Percentiles rank a stretch among this genome's conserved stretches.
Evolutionary conservation across 306 rosid species (phyloP).

Genomic region (Lathyrus tuberosus): DNA sequence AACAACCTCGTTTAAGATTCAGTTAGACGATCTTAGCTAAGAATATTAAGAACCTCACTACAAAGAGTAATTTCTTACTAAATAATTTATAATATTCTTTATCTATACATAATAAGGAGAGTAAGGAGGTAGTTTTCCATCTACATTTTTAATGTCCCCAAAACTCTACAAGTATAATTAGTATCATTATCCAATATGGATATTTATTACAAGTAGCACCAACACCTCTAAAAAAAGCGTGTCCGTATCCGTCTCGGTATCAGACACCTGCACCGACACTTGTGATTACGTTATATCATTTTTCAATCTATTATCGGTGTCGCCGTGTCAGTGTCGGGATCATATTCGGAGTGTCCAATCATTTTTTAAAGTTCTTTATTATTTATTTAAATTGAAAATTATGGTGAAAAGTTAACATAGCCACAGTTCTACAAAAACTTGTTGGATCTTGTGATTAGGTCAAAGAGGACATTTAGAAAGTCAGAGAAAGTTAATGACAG

Average conservation of each 20-base stretch:
- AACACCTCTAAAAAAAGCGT: too few relatives aligned
- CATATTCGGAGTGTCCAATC: too few relatives aligned
- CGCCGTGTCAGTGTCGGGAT: too few relatives aligned
- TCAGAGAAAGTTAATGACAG: constrained; percentile 21
- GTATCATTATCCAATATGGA: too few relatives aligned
- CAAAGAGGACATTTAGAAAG: not conserved
- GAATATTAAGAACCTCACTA: constrained; percentile 12
- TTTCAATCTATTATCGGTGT: too few relatives aligned
- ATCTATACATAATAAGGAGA: constrained; percentile 9
- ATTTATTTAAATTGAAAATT: constrained; percentile 10
- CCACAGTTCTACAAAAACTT: not conserved
- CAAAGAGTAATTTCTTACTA: constrained; percentile 15
- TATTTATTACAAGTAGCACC: too few relatives aligned
- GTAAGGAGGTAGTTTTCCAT: constrained; percentile 8
- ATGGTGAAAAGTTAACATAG: not conserved
- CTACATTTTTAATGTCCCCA: not conserved
- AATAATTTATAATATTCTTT: constrained; percentile 9
- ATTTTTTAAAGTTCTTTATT: not conserved
- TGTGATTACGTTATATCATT: too few relatives aligned
- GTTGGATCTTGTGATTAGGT: constrained; percentile 11
- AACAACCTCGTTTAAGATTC: constrained; percentile 26
- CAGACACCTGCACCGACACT: too few relatives aligned
- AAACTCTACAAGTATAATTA: constrained; percentile 10
- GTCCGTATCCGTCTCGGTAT: too few relatives aligned
- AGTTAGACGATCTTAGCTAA: constrained; percentile 22